Percentiles rank a stretch among this genome's conserved stretches.
Conservation (phyloP, 1,284 basidiomycete species). For the Thelephora terrestris region DNA sequence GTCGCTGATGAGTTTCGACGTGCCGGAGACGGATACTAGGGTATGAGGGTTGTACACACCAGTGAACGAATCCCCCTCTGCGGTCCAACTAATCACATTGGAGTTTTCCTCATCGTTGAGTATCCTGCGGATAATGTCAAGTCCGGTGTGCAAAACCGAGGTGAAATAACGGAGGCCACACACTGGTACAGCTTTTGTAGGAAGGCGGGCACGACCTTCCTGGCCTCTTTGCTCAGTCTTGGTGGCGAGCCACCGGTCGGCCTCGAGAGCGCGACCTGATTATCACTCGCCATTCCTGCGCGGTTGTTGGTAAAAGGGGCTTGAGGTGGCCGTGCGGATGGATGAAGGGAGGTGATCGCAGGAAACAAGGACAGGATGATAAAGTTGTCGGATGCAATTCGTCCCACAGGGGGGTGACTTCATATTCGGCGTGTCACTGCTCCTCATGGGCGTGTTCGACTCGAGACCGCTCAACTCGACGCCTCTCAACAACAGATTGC, state of each 20-base stretch:
- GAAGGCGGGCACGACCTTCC: conserved; percentile 72
- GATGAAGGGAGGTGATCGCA: background rate
- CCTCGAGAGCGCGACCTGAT: conserved; percentile 46
- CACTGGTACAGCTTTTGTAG: conserved; percentile 89
- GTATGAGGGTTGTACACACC: conserved; percentile 18
- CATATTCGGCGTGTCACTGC: background rate
- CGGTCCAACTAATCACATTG: conserved; percentile 84
- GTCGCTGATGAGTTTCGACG: conserved; percentile 3
- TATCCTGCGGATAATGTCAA: conserved; percentile 48
- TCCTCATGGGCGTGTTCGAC: conserved; percentile 46
- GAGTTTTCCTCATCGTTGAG: conserved; percentile 80
- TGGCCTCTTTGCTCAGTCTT: conserved; percentile 40
- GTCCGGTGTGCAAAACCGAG: conserved; percentile 4
- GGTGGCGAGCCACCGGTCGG: conserved; percentile 29
- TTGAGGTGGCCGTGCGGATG: background rate
- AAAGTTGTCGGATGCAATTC: background rate
- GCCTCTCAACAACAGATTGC: conserved; percentile 34
- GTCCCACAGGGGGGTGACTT: too few relatives aligned
- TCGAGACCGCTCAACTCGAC: conserved; percentile 42
- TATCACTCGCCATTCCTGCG: conserved; percentile 22
- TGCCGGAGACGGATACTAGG: too few relatives aligned
- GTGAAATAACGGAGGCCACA: conserved; percentile 21
- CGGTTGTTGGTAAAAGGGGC: background rate
- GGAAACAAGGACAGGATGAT: background rate
- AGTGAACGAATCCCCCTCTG: conserved; percentile 65